A percentile compares a stretch with the other conserved stretches of the same genome.
Conservation (phyloP, 306 rosid genomes). For the Castanopsis chinensis region DNA sequence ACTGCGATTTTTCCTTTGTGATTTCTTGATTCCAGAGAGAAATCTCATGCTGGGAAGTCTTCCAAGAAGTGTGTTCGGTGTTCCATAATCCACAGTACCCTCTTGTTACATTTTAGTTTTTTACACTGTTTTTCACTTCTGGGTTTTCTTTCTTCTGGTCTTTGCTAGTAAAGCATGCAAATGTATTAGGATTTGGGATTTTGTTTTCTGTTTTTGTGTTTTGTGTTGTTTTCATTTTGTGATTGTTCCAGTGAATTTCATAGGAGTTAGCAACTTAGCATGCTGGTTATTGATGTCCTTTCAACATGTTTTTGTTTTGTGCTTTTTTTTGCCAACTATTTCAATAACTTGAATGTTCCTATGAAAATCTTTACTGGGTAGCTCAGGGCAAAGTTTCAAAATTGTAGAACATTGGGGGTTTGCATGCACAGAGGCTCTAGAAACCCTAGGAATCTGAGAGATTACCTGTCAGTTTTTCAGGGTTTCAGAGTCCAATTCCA, state of each 20-base stretch:
- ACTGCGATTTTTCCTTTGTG: constrained; percentile 29
- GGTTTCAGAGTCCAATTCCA: constrained; percentile 6
- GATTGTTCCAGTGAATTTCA: neutral
- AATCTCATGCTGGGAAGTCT: constrained; percentile 19
- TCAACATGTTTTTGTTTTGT: neutral
- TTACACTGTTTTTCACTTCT: neutral
- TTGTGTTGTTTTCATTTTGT: neutral
- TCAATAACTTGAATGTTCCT: neutral
- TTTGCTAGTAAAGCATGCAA: neutral
- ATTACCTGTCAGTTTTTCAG: neutral
- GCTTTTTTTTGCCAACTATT: neutral
- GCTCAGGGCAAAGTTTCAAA: neutral
- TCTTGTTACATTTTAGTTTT: neutral
- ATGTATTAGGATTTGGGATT: neutral
- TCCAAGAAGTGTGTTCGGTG: neutral
- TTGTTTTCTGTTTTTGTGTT: neutral
- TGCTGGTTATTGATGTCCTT: neutral
- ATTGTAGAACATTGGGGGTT: neutral
- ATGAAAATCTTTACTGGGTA: neutral
- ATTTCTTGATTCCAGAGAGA: constrained; percentile 43
- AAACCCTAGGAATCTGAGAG: neutral
- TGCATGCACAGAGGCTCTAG: constrained; percentile 14
- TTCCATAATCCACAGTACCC: neutral
- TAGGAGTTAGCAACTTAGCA: neutral
- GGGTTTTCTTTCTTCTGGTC: neutral